phyloP scores from a whole-genome alignment of 805 yeast species.

The Groenewaldozyma tartarivorans region DNA sequence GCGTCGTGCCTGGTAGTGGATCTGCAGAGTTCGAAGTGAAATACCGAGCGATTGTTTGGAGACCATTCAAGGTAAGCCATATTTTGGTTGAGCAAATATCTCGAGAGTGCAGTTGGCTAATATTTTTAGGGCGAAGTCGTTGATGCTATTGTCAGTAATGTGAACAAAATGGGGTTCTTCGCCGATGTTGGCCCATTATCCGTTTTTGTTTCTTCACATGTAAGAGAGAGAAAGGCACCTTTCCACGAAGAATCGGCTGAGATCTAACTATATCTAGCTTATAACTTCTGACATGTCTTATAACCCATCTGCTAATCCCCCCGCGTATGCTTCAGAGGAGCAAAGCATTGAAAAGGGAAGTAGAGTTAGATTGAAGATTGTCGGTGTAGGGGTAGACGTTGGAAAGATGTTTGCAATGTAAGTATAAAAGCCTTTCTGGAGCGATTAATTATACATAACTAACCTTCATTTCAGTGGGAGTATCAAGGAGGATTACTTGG shows the following conservation, averaged over 20 bases:
- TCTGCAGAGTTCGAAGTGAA: conserved; percentile 94
- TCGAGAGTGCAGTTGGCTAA: neutral
- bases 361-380: conserved; percentile 86
- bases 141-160: conserved; percentile 90
- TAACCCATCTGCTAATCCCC: conserved; percentile 94
- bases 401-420: conserved; percentile 89
- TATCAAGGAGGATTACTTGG: conserved; percentile 94
- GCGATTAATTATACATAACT: neutral
- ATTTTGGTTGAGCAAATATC: neutral
- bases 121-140: conserved; percentile 73
- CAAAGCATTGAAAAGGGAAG: conserved; percentile 93
- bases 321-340: conserved; percentile 93
- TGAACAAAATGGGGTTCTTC: conserved; percentile 90
- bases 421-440: conserved; percentile 10
- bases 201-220: conserved; percentile 87
- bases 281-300: conserved; percentile 90
- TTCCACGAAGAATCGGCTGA: neutral
- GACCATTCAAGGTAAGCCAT: conserved; percentile 64
- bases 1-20: conserved; percentile 83
- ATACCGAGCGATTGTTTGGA: conserved; percentile 95
- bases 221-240: conserved; percentile 9
- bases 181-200: conserved; percentile 97
- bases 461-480: conserved; percentile 45
- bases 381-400: conserved; percentile 95
- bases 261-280: conserved; percentile 27